These are phyloP conservation scores for Neoscytalidium dimidiatum DNA, from an alignment of 2,329 filamentous ascomycete genomes.

Conservation along the genomic window DNA sequence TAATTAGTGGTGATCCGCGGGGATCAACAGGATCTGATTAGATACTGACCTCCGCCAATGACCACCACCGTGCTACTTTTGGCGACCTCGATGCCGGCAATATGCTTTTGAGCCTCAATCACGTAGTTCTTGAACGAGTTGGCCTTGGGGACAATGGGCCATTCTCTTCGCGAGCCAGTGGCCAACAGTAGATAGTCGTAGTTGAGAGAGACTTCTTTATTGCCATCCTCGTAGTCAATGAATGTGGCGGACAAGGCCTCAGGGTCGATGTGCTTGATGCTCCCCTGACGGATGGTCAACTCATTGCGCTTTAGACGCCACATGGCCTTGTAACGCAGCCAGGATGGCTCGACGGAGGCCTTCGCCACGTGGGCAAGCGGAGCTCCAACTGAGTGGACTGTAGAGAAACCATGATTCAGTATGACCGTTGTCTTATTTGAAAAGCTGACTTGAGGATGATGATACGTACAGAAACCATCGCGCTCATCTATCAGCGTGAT, in stretches of 20 bases:
- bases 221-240: conserved; percentile 45
- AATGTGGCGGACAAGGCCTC: conserved; percentile 58
- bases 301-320: conserved; percentile 64
- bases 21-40: conserved; percentile 8
- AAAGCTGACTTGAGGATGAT: neutral
- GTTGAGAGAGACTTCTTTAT: conserved; percentile 23
- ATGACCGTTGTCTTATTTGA: neutral
- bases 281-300: conserved; percentile 67
- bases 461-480: conserved; percentile 76
- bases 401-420: conserved; percentile 10
- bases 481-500: conserved; percentile 76
- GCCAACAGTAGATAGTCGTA: conserved; percentile 79
- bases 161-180: conserved; percentile 68
- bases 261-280: conserved; percentile 61
- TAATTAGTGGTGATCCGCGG: neutral
- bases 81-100: conserved; percentile 33
- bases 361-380: conserved; percentile 69
- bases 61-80: conserved; percentile 60
- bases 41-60: conserved; percentile 64
- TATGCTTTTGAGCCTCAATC: conserved; percentile 61
- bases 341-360: conserved; percentile 45
- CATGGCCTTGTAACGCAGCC: conserved; percentile 69
- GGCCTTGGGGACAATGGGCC: conserved; percentile 72
- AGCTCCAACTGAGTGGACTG: conserved; percentile 75
- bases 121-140: conserved; percentile 64